Evolutionary conservation across 2,329 filamentous ascomycete genomes (phyloP).

Genomic region (Botrytis elliptica): DNA sequence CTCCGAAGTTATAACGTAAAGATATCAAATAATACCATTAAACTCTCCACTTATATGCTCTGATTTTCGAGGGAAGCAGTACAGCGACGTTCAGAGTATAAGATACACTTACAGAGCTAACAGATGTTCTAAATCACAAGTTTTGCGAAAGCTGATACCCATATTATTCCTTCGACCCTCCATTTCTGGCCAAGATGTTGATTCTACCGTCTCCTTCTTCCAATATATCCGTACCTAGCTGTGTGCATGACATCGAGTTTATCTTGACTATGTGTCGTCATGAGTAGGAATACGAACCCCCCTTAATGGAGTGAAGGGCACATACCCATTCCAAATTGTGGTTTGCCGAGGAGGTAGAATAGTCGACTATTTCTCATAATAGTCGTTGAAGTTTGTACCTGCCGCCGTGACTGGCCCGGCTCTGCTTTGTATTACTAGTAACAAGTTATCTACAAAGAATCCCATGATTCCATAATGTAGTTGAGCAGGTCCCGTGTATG

Average conservation of each 20-base stretch:
- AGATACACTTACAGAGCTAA: not conserved
- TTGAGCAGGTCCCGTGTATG: not conserved
- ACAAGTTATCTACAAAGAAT: not conserved
- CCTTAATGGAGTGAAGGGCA: not conserved
- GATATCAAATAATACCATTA: not conserved
- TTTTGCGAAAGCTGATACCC: not conserved
- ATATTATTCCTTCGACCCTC: not conserved
- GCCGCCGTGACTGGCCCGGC: not conserved
- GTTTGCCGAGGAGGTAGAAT: not conserved
- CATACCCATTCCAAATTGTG: not conserved
- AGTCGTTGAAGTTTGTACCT: not conserved
- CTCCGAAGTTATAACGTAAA: not conserved
- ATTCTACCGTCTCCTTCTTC: not conserved
- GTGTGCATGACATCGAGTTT: not conserved
- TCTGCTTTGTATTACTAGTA: not conserved
- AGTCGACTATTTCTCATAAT: not conserved
- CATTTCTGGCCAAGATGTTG: not conserved
- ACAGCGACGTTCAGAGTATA: too few relatives aligned
- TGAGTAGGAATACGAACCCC: fast-evolving
- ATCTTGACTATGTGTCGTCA: not conserved
- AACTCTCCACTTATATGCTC: not conserved
- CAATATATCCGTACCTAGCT: not conserved
- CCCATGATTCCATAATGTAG: not conserved
- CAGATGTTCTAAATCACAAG: not conserved
- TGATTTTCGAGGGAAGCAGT: not conserved